Evolutionary conservation across 805 yeast species (phyloP).

Genomic region (Saccharomycopsis synnaedendra): DNA sequence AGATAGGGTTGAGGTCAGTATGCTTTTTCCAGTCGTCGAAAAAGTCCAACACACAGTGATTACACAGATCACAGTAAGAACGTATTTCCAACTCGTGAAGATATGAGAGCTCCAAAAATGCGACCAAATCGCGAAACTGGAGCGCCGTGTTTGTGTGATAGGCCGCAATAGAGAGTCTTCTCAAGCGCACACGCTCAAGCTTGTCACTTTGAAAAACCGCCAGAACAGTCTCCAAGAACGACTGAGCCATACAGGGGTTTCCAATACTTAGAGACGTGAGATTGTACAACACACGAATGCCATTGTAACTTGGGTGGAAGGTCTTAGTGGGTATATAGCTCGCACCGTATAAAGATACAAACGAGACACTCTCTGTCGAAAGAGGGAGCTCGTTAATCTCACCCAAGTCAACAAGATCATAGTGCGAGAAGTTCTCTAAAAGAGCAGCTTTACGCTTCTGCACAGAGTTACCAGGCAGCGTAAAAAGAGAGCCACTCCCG

Average conservation of each 20-base stretch:
- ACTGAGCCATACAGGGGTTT: conserved; percentile 3
- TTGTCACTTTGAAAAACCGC: conserved; percentile 9
- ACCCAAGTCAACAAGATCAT: neutral
- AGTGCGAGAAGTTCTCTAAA: too few species aligned
- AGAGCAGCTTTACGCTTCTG: too few species aligned
- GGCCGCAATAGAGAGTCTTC: conserved; percentile 26
- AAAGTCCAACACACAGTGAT: conserved; percentile 27
- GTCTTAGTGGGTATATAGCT: neutral
- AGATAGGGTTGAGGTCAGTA: conserved; percentile 4
- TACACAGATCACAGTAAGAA: neutral
- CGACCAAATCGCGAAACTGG: conserved; percentile 21
- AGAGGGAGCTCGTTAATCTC: conserved; percentile 6
- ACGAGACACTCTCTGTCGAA: conserved; percentile 2
- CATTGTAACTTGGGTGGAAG: conserved; percentile 2
- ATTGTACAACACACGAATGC: conserved; percentile 5
- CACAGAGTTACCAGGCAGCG: too few species aligned
- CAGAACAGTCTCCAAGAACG: conserved; percentile 11
- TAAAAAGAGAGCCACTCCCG: too few species aligned
- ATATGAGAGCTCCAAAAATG: conserved; percentile 23
- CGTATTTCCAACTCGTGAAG: conserved; percentile 30
- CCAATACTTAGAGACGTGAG: conserved; percentile 6
- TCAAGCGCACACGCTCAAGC: conserved; percentile 15
- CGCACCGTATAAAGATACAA: conserved; percentile 1
- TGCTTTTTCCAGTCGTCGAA: conserved; percentile 26
- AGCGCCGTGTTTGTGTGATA: conserved; percentile 22